Base-by-base conservation (phyloP, 768 basidiomycete genomes). In the Leccinum variicolor region DNA sequence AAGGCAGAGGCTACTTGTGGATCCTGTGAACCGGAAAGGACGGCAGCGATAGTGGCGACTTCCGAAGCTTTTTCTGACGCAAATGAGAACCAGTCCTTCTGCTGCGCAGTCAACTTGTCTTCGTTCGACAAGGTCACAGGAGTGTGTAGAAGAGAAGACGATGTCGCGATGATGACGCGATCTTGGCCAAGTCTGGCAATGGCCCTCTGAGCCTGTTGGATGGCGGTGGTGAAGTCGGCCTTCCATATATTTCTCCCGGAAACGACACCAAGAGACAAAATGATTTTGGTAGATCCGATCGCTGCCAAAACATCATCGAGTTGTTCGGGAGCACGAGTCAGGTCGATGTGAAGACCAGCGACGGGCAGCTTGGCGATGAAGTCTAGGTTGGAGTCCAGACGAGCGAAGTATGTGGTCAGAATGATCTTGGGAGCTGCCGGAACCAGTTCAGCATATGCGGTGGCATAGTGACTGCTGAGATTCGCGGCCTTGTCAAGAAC, bases 161-260 rank as follows among this genome's bases (percentile, higher is more conserved):
- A 98, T 41, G 97, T 94, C 39, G 92, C 93, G 67, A 97, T 80
- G 69, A 98, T 86, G 73, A 98, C 91, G 62, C 94, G 92, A 60
- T 91, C 87, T 60, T 81, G 76, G 58, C 95, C 94, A 67, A 98
- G 87, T 43, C 79, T 80, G 53, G 86, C 84, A 66, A 97, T 79
- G 49, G 92, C 94, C 74, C 87, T 89, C 78, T 95, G 87, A 55
- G 84, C 92, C 49, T 84, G 76, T 73, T 87, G 87, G 76, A 94
- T 83, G 57, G 92, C 87, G 54, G 84, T 86, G 62, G 81, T 78
- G 66, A 98, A 87, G 77, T 98, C 95, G 61, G 85, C 89, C 86
- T 98, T 99, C 97, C 97, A 99, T 80, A 99, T 92, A 83, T 98
- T 98, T 72, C 97, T 94, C 54, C 97, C 97, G 47, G 97, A 98